Evolutionary conservation across 495 filamentous ascomycete genomes (phyloP).

Genomic region (Aspergillus leporis): DNA sequence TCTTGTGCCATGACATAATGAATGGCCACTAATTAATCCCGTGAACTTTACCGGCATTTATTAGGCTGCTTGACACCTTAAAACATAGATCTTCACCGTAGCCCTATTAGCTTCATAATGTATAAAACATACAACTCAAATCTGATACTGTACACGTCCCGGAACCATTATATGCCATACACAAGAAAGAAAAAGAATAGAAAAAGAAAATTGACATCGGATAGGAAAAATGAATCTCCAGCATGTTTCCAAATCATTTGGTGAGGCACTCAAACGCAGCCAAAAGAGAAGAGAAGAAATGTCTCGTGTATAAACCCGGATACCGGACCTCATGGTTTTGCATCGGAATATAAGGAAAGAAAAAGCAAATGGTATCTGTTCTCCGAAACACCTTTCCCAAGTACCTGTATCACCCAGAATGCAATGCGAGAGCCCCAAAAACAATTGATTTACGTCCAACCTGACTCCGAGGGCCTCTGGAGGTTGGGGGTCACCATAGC

Average conservation of each 20-base stretch:
- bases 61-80: no score
- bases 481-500: conserved; percentile 31
- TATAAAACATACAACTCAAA: no score
- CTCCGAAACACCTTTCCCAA: conserved; percentile 34
- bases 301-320: conserved; percentile 5
- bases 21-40: not conserved
- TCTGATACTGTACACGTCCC: conserved; percentile 37
- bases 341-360: conserved; percentile 13
- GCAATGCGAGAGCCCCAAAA: conserved; percentile 16
- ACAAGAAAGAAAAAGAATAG: conserved; percentile 14
- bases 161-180: conserved; percentile 19
- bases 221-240: conserved; percentile 7
- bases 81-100: no score
- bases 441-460: conserved; percentile 21
- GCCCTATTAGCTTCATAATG: conserved; percentile 2
- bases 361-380: conserved; percentile 37
- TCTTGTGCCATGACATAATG: conserved; percentile 16
- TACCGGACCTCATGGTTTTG: conserved; percentile 13
- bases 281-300: conserved; percentile 10
- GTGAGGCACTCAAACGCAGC: not conserved
- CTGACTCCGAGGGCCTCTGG: conserved; percentile 18
- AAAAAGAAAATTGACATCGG: conserved; percentile 6
- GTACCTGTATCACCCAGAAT: conserved; percentile 19
- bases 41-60: no score
- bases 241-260: conserved; percentile 14